Conservation (phyloP, 805 yeast genomes). For the Hermanozyma aechmeae region DNA sequence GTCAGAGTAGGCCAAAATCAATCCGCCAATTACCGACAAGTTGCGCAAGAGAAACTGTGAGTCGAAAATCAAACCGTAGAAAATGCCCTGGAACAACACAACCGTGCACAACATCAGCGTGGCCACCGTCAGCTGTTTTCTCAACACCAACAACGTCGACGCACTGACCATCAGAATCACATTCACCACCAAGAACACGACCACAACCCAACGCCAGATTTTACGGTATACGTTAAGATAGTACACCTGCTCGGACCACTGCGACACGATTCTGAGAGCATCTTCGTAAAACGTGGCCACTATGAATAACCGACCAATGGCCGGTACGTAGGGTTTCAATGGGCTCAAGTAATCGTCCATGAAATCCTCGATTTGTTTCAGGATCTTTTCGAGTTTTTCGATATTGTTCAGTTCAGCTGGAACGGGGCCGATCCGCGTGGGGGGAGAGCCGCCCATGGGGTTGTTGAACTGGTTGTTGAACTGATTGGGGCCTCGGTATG, state of each 20-base stretch:
- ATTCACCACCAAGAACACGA: slow-evolving; percentile 57
- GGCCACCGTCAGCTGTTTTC: slow-evolving; percentile 62
- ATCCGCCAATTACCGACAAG: slow-evolving; percentile 85
- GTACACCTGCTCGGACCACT: slow-evolving; percentile 87
- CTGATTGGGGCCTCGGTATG: slow-evolving; percentile 36
- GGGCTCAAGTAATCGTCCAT: slow-evolving; percentile 42
- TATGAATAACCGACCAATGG: slow-evolving; percentile 79
- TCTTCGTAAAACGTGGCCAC: slow-evolving; percentile 94
- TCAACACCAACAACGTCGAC: slow-evolving; percentile 59
- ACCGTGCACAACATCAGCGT: slow-evolving; percentile 61
- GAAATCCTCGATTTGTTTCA: slow-evolving; percentile 45
- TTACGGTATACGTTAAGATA: slow-evolving; percentile 75
- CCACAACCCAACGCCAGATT: slow-evolving; percentile 66
- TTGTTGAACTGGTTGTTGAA: slow-evolving; percentile 28
- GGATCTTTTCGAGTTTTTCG: slow-evolving; percentile 39
- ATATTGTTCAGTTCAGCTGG: slow-evolving; percentile 16
- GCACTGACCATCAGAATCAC: slow-evolving; percentile 64
- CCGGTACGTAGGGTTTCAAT: slow-evolving; percentile 71
- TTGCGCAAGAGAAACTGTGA: slow-evolving; percentile 77
- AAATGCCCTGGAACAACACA: slow-evolving; percentile 74
- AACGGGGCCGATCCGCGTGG: slow-evolving; percentile 15
- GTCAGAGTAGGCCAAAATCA: slow-evolving; percentile 79
- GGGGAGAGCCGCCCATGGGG: slow-evolving; percentile 4
- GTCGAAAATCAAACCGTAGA: slow-evolving; percentile 81
- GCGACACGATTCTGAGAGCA: slow-evolving; percentile 69